Conservation (phyloP, 1,139 yeast species). For the Yamadazyma epiphylla region DNA sequence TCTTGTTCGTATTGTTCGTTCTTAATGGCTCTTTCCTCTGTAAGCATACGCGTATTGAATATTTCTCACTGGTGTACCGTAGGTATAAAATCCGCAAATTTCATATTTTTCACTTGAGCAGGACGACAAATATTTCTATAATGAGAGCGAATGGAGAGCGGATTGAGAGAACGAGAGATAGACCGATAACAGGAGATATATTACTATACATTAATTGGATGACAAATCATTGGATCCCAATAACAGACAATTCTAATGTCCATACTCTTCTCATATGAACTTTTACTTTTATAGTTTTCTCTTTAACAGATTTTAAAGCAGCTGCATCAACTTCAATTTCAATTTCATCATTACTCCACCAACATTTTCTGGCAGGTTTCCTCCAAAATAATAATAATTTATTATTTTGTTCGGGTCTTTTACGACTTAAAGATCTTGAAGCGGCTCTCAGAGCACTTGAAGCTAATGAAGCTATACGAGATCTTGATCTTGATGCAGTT, state of each 20-base stretch:
- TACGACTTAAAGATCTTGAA: constrained; percentile 51
- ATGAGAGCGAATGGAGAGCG: no score
- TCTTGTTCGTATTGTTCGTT: constrained; percentile 37
- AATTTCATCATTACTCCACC: constrained; percentile 86
- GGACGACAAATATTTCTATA: no score
- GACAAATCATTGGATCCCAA: constrained; percentile 52
- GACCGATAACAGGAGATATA: no score
- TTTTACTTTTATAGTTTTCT: constrained; percentile 29
- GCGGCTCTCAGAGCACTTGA: constrained; percentile 45
- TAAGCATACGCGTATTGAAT: not conserved
- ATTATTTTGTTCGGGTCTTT: constrained; percentile 43
- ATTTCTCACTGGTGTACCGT: no score
- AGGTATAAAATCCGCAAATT: no score
- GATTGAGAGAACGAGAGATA: no score
- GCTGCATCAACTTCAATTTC: constrained; percentile 42
- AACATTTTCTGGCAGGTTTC: constrained; percentile 97
- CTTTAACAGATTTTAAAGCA: constrained; percentile 20
- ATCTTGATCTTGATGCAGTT: constrained; percentile 39
- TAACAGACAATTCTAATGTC: constrained; percentile 72
- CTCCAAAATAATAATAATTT: constrained; percentile 92
- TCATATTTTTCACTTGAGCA: no score
- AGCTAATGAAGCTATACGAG: constrained; percentile 40
- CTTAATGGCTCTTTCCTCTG: constrained; percentile 11
- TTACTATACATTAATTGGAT: no score
- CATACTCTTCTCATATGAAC: constrained; percentile 79